Evolutionary conservation across 2,329 filamentous ascomycete species (phyloP).

Genomic region (Akanthomyces uredinophilus): DNA sequence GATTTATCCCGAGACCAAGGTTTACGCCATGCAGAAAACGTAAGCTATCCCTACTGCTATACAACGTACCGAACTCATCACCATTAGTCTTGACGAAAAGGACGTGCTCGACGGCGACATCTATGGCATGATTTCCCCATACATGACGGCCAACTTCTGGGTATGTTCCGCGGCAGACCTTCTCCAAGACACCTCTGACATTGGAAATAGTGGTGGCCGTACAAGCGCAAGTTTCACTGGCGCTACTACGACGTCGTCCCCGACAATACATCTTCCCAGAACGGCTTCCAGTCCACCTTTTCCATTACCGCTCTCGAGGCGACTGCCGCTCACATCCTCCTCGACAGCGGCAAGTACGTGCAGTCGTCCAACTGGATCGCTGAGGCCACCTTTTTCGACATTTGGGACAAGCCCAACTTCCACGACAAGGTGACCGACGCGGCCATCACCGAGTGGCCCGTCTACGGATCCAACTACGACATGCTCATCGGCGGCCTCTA

Average conservation of each 20-base stretch:
- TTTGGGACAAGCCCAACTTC: constrained; percentile 48
- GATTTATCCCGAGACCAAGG: constrained; percentile 47
- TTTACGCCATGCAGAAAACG: constrained; percentile 45
- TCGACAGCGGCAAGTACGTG: constrained; percentile 43
- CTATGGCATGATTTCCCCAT: constrained; percentile 44
- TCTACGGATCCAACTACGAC: constrained; percentile 50
- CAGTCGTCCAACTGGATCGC: constrained; percentile 43
- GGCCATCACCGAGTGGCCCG: constrained; percentile 41
- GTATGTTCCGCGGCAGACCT: constrained; percentile 22
- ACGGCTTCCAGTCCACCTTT: constrained; percentile 49
- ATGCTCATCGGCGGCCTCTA: constrained; percentile 49
- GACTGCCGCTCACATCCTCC: constrained; percentile 33
- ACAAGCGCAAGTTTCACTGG: constrained; percentile 45
- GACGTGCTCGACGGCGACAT: constrained; percentile 46
- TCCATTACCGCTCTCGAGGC: constrained; percentile 42
- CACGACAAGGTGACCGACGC: constrained; percentile 43
- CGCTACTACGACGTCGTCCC: constrained; percentile 47
- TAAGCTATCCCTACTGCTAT: constrained; percentile 23
- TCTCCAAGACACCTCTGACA: constrained; percentile 9
- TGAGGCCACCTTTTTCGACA: constrained; percentile 44
- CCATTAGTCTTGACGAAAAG: constrained; percentile 36
- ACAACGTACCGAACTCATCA: constrained; percentile 6
- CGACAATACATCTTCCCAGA: constrained; percentile 33
- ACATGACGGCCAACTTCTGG: constrained; percentile 48
- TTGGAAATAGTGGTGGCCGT: constrained; percentile 43